These are phyloP conservation scores for Lipomyces starkeyi DNA, from an alignment of 805 yeast species.

Conservation along the genomic window DNA sequence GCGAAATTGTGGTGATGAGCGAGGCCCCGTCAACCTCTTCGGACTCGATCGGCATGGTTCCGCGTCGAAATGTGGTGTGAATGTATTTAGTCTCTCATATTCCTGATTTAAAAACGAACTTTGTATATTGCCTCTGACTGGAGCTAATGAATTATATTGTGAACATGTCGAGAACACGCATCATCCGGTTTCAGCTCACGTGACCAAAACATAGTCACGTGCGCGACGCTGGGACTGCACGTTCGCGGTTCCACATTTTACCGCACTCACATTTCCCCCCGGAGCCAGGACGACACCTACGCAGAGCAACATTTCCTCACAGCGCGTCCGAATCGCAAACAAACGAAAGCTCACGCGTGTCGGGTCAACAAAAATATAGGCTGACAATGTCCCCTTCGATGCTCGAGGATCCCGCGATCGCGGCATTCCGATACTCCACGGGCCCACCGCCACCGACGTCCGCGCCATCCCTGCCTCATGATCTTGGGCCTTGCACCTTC, in stretches of 20 bases:
- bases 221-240: conserved; percentile 9
- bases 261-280: neutral
- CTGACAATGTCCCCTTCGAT: conserved; percentile 20
- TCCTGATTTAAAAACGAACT: too few species aligned
- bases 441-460: conserved; percentile 48
- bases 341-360: conserved; percentile 8
- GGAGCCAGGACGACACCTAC: conserved; percentile 18
- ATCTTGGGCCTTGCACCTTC: conserved; percentile 71
- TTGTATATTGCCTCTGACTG: too few species aligned
- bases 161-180: too few species aligned
- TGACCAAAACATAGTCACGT: neutral
- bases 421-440: conserved; percentile 31
- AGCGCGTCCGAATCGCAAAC: conserved; percentile 9
- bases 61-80: neutral
- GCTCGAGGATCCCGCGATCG: conserved; percentile 35
- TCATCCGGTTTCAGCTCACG: too few species aligned
- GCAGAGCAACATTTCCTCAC: conserved; percentile 12
- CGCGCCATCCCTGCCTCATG: conserved; percentile 40
- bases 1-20: neutral
- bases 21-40: neutral
- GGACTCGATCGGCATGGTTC: neutral
- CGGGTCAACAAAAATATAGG: neutral
- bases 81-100: neutral
- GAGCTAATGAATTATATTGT: too few species aligned
- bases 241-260: conserved; percentile 16